phyloP scores from a whole-genome alignment of 169 alveolate genomes.

The Cryptosporidium sp. region DNA sequence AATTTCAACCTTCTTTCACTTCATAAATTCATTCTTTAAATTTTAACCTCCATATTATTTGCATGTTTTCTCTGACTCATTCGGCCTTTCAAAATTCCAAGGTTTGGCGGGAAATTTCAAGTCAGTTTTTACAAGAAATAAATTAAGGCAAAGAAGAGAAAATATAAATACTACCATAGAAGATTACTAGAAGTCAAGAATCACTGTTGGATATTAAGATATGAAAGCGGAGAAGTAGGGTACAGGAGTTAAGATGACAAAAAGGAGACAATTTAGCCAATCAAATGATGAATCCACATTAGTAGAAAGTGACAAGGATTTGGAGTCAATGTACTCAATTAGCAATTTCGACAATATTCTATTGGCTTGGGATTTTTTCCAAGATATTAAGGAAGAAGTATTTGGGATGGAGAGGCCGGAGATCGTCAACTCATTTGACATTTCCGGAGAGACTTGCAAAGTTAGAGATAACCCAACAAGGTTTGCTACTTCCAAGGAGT shows the following conservation, averaged over 20 bases:
- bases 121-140: slow-evolving; percentile 6
- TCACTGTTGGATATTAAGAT: neutral
- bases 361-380: slow-evolving; percentile 60
- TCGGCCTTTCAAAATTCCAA: neutral
- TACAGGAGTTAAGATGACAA: neutral
- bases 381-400: slow-evolving; percentile 57
- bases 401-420: slow-evolving; percentile 22
- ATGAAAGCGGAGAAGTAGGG: neutral
- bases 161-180: neutral
- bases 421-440: slow-evolving; percentile 16
- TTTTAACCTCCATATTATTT: neutral
- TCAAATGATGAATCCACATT: neutral
- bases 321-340: slow-evolving; percentile 21
- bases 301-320: slow-evolving; percentile 7
- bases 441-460: slow-evolving; percentile 27
- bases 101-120: neutral
- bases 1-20: neutral
- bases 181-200: neutral
- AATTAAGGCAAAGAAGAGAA: neutral
- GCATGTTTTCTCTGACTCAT: neutral
- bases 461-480: slow-evolving; percentile 28
- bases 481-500: slow-evolving; percentile 35
- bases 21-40: neutral
- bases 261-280: slow-evolving; percentile 1
- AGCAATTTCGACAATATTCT: slow-evolving; percentile 53